Percentiles rank a stretch among this genome's conserved stretches.
phyloP scores from a whole-genome alignment of 73 alveolate genomes.

The Paraurostyla sp. region DNA sequence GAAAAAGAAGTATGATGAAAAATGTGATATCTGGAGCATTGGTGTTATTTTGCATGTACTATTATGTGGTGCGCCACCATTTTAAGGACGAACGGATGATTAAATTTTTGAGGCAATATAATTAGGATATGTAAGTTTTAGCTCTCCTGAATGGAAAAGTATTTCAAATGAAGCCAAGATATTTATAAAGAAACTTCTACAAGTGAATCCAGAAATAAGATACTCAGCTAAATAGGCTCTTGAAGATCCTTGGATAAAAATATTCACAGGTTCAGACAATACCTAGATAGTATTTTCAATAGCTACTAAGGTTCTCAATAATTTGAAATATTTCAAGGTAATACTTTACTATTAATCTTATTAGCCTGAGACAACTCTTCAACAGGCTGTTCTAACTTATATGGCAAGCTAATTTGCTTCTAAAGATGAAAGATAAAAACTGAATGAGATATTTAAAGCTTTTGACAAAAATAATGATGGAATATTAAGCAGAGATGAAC shows the following conservation, averaged over 20 bases:
- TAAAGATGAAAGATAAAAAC: conserved; percentile 13
- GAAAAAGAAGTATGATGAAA: conserved; percentile 36
- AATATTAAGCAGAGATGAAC: conserved; percentile 47
- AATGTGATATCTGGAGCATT: conserved; percentile 55
- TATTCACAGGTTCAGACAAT: conserved; percentile 20
- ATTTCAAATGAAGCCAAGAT: background rate
- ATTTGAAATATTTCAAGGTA: conserved; percentile 3
- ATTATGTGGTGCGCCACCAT: conserved; percentile 40
- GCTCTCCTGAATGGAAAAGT: conserved; percentile 35
- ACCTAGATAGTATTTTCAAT: background rate
- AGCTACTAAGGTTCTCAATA: background rate
- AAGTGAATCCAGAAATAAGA: background rate
- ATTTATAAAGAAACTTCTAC: background rate
- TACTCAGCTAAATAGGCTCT: conserved; percentile 41
- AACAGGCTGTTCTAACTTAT: conserved; percentile 40
- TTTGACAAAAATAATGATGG: conserved; percentile 48
- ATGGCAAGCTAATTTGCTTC: conserved; percentile 36
- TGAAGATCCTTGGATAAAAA: conserved; percentile 37
- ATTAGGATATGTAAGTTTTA: background rate
- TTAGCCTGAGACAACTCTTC: background rate
- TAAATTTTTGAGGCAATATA: conserved; percentile 34
- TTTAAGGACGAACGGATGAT: conserved; percentile 29
- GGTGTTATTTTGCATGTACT: conserved; percentile 47
- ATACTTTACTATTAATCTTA: background rate
- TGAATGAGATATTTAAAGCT: conserved; percentile 39